phyloP scores from a whole-genome alignment of 805 yeast genomes.

The Saturnispora serradocipensis region DNA sequence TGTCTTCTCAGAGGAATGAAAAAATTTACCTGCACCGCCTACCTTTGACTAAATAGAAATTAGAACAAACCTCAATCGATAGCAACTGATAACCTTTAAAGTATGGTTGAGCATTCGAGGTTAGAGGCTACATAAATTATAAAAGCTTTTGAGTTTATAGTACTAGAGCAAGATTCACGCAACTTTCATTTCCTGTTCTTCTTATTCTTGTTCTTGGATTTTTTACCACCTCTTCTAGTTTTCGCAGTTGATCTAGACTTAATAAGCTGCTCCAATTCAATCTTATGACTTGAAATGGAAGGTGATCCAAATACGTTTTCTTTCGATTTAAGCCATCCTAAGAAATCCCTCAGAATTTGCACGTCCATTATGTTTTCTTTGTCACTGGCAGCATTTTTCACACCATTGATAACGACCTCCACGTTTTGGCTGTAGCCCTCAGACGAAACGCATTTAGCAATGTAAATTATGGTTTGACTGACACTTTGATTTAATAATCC shows the following conservation, averaged over 20 bases:
- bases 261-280: neutral
- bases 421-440: neutral
- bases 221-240: constrained; percentile 3
- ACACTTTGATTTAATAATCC: constrained; percentile 4
- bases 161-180: no score
- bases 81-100: no score
- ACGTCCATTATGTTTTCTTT: constrained; percentile 6
- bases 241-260: neutral
- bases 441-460: neutral
- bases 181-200: neutral
- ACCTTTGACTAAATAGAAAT: neutral
- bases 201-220: neutral
- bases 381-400: constrained; percentile 4
- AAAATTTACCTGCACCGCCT: neutral
- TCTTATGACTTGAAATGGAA: neutral
- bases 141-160: no score
- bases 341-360: constrained; percentile 7
- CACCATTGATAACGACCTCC: neutral
- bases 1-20: neutral
- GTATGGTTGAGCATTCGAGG: no score
- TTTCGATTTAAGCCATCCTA: constrained; percentile 6
- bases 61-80: no score
- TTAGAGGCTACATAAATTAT: no score
- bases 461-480: constrained; percentile 6
- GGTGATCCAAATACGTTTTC: neutral